These are phyloP conservation scores for Combretum micranthum DNA, from an alignment of 345 rosid genomes.

Conservation along the genomic window DNA sequence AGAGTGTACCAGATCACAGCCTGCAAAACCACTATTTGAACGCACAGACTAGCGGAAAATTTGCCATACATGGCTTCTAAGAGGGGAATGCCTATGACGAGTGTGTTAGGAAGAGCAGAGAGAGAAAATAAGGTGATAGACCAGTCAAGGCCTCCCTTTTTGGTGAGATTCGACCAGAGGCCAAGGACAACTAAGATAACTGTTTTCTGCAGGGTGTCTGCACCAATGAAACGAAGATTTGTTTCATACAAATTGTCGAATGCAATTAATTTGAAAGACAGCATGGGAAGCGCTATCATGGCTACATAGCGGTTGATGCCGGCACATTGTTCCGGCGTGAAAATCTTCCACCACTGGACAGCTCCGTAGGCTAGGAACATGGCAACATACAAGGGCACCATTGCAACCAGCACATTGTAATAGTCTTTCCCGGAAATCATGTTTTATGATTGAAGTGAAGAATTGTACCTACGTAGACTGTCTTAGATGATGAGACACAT, in stretches of 20 bases:
- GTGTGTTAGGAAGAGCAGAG: conserved; percentile 16
- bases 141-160: conserved; percentile 11
- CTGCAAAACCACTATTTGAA: conserved; percentile 17
- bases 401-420: conserved; percentile 22
- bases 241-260: conserved; percentile 17
- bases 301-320: conserved; percentile 33
- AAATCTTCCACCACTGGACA: conserved; percentile 28
- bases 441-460: no score
- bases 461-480: no score
- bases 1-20: conserved; percentile 7
- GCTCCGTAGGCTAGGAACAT: conserved; percentile 27
- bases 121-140: conserved; percentile 14
- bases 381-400: conserved; percentile 26
- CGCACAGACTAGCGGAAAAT: conserved; percentile 1
- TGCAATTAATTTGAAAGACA: conserved; percentile 22
- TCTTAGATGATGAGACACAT: no score
- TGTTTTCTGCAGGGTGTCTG: conserved; percentile 30
- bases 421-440: conserved; percentile 11
- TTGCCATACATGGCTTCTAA: conserved; percentile 12
- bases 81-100: conserved; percentile 15
- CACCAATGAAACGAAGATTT: conserved; percentile 23
- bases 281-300: conserved; percentile 22
- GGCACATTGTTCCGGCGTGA: conserved; percentile 27
- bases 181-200: conserved; percentile 15
- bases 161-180: conserved; percentile 11